Conservation (phyloP, 75 land plant species). For the Sequoiadendron giganteum region DNA sequence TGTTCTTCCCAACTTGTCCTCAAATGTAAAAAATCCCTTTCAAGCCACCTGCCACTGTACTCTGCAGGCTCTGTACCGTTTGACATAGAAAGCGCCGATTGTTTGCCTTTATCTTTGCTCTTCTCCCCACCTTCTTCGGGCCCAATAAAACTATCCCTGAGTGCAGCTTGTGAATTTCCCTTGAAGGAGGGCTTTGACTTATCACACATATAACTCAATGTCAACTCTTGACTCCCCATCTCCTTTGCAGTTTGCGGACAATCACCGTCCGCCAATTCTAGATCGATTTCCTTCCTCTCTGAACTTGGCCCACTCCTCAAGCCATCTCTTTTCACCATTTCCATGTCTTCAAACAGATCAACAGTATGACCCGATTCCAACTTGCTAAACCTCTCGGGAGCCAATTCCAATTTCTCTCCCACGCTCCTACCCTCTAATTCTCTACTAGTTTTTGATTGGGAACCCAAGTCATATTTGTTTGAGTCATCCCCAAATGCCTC, state of each 20-base stretch:
- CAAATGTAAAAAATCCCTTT: slow-evolving; percentile 59
- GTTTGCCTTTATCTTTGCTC: slow-evolving; percentile 42
- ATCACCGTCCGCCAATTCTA: neutral
- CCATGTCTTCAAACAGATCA: neutral
- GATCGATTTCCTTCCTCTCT: slow-evolving; percentile 8
- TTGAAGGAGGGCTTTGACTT: slow-evolving; percentile 21
- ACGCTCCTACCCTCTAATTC: neutral
- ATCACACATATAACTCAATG: slow-evolving; percentile 64
- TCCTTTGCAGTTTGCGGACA: neutral
- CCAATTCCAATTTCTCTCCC: neutral
- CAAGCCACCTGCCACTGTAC: slow-evolving; percentile 26
- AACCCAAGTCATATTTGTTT: neutral
- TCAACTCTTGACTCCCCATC: slow-evolving; percentile 50
- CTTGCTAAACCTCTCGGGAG: neutral
- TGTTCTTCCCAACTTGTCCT: slow-evolving; percentile 13
- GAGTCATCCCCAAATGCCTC: neutral
- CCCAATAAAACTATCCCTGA: slow-evolving; percentile 10
- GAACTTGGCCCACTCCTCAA: neutral
- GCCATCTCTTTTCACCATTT: neutral
- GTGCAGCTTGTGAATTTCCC: slow-evolving; percentile 3
- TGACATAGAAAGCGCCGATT: slow-evolving; percentile 16
- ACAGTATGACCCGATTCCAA: neutral
- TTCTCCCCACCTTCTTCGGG: slow-evolving; percentile 24
- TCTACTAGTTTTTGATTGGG: neutral
- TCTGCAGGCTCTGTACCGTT: slow-evolving; percentile 16